These are phyloP conservation scores for Akebia trifoliata DNA, from an alignment of 164 flowering plant genomes.

Conservation along the genomic window DNA sequence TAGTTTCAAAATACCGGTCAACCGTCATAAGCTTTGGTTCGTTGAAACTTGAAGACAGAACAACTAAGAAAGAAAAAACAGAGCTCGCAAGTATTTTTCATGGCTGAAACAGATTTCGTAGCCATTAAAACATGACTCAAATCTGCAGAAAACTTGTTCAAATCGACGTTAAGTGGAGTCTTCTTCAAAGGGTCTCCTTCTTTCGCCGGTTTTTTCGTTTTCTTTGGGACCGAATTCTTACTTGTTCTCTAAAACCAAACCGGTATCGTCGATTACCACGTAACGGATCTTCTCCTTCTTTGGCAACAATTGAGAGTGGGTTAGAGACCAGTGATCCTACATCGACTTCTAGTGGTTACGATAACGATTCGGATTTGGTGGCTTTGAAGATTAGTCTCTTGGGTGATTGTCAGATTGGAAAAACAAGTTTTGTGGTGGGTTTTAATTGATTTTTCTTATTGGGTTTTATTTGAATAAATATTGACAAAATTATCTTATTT, in stretches of 20 bases:
- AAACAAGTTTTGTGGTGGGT: constrained; percentile 85
- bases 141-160: constrained; percentile 48
- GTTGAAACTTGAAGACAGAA: no score
- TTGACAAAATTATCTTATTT: no score
- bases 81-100: constrained; percentile 8
- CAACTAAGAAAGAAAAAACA: not conserved
- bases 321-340: constrained; percentile 10
- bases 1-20: constrained; percentile 43
- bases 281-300: constrained; percentile 18
- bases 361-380: constrained; percentile 67
- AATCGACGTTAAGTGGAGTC: constrained; percentile 34
- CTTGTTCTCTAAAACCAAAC: constrained; percentile 40
- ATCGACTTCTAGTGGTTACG: constrained; percentile 30
- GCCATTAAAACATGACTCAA: constrained; percentile 49
- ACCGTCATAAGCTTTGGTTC: constrained; percentile 27
- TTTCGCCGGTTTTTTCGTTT: constrained; percentile 47
- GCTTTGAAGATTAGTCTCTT: constrained; percentile 70
- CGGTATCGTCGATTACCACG: constrained; percentile 40
- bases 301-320: constrained; percentile 15
- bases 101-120: constrained; percentile 13
- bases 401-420: constrained; percentile 94
- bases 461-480: no score
- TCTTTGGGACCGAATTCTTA: constrained; percentile 54
- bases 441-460: no score
- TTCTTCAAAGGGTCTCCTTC: constrained; percentile 32